These are phyloP conservation scores for Endothia cerciana DNA, from an alignment of 2,329 filamentous ascomycete species.

Conservation along the genomic window DNA sequence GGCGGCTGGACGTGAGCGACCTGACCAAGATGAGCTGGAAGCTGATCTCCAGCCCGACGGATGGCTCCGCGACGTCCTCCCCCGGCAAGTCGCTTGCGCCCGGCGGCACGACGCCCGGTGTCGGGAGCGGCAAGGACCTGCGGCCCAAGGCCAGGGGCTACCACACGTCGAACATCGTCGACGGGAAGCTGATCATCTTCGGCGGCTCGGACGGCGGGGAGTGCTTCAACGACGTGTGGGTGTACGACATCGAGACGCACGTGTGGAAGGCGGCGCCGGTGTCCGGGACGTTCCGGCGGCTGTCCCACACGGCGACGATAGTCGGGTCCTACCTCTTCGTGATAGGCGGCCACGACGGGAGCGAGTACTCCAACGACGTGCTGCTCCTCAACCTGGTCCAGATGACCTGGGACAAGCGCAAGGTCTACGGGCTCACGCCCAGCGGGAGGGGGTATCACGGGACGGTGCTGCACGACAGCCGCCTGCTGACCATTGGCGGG, in stretches of 20 bases:
- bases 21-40: slow-evolving; percentile 71
- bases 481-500: slow-evolving; percentile 66
- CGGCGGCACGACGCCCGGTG: slow-evolving; percentile 2
- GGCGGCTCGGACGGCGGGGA: slow-evolving; percentile 72
- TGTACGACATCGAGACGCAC: slow-evolving; percentile 68
- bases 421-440: slow-evolving; percentile 65
- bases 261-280: slow-evolving; percentile 64
- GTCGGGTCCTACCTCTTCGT: slow-evolving; percentile 73
- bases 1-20: slow-evolving; percentile 72
- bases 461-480: slow-evolving; percentile 66
- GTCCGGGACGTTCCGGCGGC: slow-evolving; percentile 63
- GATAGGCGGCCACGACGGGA: slow-evolving; percentile 70
- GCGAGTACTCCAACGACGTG: slow-evolving; percentile 71
- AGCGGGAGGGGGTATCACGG: slow-evolving; percentile 70
- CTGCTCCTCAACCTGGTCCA: slow-evolving; percentile 71
- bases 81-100: slow-evolving; percentile 32
- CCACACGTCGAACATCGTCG: slow-evolving; percentile 75
- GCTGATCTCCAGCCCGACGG: slow-evolving; percentile 55
- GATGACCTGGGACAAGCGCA: slow-evolving; percentile 73
- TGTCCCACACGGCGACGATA: slow-evolving; percentile 71
- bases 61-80: slow-evolving; percentile 30
- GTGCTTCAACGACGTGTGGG: slow-evolving; percentile 75
- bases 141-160: slow-evolving; percentile 69
- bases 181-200: slow-evolving; percentile 72
- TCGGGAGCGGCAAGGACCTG: slow-evolving; percentile 38